Percentiles rank a stretch among this genome's conserved stretches.
These are phyloP conservation scores for Komagataella mondaviorum DNA, from an alignment of 805 yeast species.

Conservation along the genomic window DNA sequence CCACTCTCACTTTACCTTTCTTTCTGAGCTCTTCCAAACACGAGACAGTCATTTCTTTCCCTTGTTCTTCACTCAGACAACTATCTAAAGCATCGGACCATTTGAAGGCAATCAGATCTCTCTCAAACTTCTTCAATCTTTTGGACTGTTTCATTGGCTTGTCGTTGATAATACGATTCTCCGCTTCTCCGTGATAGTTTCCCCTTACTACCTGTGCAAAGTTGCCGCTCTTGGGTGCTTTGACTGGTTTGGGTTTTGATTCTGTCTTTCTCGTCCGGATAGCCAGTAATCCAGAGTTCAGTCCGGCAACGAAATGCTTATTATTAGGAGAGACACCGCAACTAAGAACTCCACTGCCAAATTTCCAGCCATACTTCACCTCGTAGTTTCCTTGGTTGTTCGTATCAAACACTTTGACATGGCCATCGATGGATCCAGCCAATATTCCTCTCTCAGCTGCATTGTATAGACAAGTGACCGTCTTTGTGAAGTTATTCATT, in stretches of 20 bases:
- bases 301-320: conserved; percentile 85
- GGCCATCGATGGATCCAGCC: conserved; percentile 95
- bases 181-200: conserved; percentile 84
- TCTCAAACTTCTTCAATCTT: conserved; percentile 72
- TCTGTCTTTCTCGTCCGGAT: conserved; percentile 76
- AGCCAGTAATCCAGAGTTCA: conserved; percentile 78
- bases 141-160: conserved; percentile 34
- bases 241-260: conserved; percentile 23
- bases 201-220: conserved; percentile 83
- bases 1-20: conserved; percentile 79
- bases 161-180: conserved; percentile 56
- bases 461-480: conserved; percentile 73
- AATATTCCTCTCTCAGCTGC: conserved; percentile 70
- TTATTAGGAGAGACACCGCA: conserved; percentile 83
- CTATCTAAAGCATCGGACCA: conserved; percentile 90
- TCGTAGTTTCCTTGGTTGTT: conserved; percentile 52
- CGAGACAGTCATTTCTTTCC: conserved; percentile 69
- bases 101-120: conserved; percentile 70
- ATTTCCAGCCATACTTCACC: conserved; percentile 95
- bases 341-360: conserved; percentile 82
- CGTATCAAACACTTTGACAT: conserved; percentile 87
- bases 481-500: conserved; percentile 80
- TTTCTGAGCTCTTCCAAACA: conserved; percentile 77
- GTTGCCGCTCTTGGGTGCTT: conserved; percentile 38
- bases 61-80: conserved; percentile 68